phyloP scores from a whole-genome alignment of 129 eudicot species.

The Flaveria sonorensis region DNA sequence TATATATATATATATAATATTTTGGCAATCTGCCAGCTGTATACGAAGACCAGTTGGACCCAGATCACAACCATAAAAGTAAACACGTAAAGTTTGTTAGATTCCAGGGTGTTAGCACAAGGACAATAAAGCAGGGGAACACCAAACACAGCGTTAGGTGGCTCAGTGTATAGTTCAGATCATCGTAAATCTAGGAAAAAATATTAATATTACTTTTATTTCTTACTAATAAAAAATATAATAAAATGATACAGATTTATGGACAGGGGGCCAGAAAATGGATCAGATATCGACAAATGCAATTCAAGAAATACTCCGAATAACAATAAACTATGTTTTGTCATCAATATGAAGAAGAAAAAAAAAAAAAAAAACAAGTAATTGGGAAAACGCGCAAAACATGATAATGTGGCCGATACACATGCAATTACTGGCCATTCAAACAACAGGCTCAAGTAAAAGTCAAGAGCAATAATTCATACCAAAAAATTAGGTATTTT shows the following conservation, averaged over 20 bases:
- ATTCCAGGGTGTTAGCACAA: constrained; percentile 26
- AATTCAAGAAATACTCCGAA: background rate
- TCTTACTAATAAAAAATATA: background rate
- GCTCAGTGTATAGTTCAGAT: background rate
- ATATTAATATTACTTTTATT: background rate
- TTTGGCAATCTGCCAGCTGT: no score
- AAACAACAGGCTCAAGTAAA: no score
- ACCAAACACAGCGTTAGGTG: background rate
- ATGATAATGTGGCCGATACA: background rate
- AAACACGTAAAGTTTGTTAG: background rate
- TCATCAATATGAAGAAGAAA: background rate
- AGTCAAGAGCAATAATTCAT: no score
- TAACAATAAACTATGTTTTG: background rate
- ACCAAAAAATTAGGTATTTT: no score
- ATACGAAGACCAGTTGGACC: background rate
- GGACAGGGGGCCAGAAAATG: background rate
- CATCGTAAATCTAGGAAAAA: constrained; percentile 7
- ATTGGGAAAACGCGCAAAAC: background rate
- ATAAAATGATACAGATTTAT: background rate
- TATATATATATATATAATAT: background rate
- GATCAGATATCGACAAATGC: background rate
- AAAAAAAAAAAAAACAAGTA: background rate
- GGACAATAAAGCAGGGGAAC: constrained; percentile 20
- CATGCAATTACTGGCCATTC: no score
- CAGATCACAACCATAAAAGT: background rate